A percentile compares a stretch with the other conserved stretches of the same genome.
Conservation (phyloP, 139 green algal species). For the Chlorella sp. region DNA sequence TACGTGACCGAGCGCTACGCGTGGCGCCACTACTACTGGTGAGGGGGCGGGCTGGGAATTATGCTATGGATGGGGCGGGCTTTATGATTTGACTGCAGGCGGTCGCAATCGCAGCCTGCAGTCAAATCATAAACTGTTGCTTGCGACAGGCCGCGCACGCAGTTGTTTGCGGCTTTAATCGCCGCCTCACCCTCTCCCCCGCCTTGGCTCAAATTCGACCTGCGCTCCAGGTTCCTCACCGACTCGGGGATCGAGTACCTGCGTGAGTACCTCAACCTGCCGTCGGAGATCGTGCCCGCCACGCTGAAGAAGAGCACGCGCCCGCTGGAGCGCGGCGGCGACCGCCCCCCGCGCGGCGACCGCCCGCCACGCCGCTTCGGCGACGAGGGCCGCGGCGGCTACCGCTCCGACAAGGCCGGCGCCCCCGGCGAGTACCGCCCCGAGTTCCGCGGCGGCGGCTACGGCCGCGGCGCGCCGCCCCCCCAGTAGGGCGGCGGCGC, state of each 20-base stretch:
- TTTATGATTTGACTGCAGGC: too few species aligned
- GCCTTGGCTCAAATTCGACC: not conserved
- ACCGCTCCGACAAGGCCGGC: constrained; percentile 37
- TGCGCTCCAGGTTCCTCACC: constrained; percentile 91
- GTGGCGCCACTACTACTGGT: constrained; percentile 99
- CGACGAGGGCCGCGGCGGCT: constrained; percentile 52
- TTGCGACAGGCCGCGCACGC: too few species aligned
- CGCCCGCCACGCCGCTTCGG: constrained; percentile 60
- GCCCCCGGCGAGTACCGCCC: constrained; percentile 63
- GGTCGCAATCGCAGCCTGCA: too few species aligned
- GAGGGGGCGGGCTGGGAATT: not conserved
- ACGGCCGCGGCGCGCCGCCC: constrained; percentile 49
- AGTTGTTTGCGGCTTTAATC: too few species aligned
- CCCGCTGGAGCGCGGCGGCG: constrained; percentile 53
- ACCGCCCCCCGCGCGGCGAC: constrained; percentile 38
- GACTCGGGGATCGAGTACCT: constrained; percentile 98
- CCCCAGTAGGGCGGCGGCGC: constrained; percentile 25
- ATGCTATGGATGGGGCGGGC: not conserved
- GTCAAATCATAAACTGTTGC: too few species aligned
- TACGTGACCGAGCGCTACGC: constrained; percentile 96
- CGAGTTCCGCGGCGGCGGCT: constrained; percentile 56
- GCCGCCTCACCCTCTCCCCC: not conserved
- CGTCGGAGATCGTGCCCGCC: constrained; percentile 90
- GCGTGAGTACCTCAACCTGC: constrained; percentile 97
- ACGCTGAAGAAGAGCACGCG: constrained; percentile 95